Base-by-base conservation (phyloP, 73 alveolate species). In the Paraurostyla sp. region DNA sequence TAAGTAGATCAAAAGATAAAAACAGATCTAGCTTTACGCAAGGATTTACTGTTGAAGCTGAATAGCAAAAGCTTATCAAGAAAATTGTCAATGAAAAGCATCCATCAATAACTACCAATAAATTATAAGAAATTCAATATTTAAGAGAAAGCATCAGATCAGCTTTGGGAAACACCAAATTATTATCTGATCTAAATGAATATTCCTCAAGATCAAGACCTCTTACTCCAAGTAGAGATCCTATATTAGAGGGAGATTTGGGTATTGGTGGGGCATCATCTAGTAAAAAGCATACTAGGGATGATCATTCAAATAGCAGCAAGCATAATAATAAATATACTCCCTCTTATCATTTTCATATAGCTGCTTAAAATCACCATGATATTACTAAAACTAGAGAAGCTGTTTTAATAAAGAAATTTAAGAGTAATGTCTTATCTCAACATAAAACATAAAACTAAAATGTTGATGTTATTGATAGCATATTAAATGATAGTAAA, bases 41-140 rank as follows among this genome's bases (percentile, higher is more conserved):
- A 38, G 82, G 82, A 32, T 65, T 65, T 65, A 65, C 82, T 22
- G 82, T 65, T 7, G 82, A 65, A 40, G 82, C 82, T 3, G 82
- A 32, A 65, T 38, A 65, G 41, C 23, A 38, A 18, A 65, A 36
- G 13, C 82, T 58, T 13, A 65, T 18, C 18, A 65, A 65, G 58
- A 65, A 65, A 65, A 38, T 65, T 16, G 32, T 65, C 3, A n/a
- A 65, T 33, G 7, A 30, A 22, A 59, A 65, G 25, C 9, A 65
- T 38, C 42, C 42, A 38, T 32, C 46, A 11, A 65, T 38, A 4
- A 65, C 82, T 38, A 15, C 60, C 25, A 9, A 1, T 11, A 2
- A 38, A 36, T 6, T 65, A 16, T 35, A 65, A 6, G 13, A 15
- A 38, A 65, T 7, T 65, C 23, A 18, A 16, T 65, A 54, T 18